phyloP scores from a whole-genome alignment of 768 basidiomycete genomes.

The Naganishia friedmannii region DNA sequence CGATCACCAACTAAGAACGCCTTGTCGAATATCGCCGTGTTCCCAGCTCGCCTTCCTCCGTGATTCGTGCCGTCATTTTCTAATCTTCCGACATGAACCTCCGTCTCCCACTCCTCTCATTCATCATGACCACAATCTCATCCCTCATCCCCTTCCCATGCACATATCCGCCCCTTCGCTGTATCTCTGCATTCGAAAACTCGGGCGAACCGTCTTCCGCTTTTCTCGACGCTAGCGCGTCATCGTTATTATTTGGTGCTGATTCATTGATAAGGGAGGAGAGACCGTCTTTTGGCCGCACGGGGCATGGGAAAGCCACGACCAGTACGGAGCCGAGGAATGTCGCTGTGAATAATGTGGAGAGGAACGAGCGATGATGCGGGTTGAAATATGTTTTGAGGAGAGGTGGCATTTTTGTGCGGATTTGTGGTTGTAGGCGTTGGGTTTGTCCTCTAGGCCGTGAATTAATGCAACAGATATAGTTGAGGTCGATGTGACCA shows the following conservation, averaged over 20 bases:
- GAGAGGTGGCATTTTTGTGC: conserved; percentile 47
- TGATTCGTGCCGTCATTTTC: neutral
- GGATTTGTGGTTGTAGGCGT: neutral
- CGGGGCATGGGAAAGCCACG: conserved; percentile 52
- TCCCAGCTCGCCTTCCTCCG: neutral
- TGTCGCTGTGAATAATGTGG: conserved; percentile 50
- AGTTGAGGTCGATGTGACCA: too few species aligned
- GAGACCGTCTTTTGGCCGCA: conserved; percentile 34
- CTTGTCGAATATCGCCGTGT: neutral
- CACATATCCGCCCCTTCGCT: conserved; percentile 14
- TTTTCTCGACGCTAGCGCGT: neutral
- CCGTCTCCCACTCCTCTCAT: conserved; percentile 41
- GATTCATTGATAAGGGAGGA: conserved; percentile 22
- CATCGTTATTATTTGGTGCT: neutral
- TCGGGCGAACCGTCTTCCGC: neutral
- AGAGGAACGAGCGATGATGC: conserved; percentile 48
- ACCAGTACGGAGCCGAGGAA: conserved; percentile 51
- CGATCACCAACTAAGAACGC: neutral
- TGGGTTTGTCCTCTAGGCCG: neutral
- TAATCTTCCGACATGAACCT: conserved; percentile 41
- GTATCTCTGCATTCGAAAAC: neutral
- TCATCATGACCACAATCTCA: conserved; percentile 51
- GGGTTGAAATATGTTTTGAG: conserved; percentile 48
- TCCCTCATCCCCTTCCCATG: conserved; percentile 26
- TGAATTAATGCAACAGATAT: too few species aligned